Percentiles rank a stretch among this genome's conserved stretches.
These are phyloP conservation scores for Thalassiosira profunda DNA, from an alignment of 108 stramenopile genomes.

Conservation along the genomic window DNA sequence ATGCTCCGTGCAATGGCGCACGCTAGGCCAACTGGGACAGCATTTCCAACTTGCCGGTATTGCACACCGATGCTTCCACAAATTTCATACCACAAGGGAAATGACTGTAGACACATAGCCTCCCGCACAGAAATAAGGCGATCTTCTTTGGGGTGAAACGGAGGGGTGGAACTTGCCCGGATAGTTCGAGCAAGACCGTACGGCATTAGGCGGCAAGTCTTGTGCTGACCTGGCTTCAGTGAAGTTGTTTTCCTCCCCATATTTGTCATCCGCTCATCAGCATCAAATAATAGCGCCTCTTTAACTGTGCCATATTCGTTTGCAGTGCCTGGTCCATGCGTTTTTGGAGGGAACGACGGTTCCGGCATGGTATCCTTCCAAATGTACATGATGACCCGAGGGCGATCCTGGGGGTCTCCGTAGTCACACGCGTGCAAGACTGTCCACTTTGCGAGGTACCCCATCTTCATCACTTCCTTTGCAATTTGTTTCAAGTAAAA, in stretches of 20 bases:
- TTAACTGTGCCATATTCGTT: slow-evolving; percentile 37
- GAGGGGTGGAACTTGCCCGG: neutral
- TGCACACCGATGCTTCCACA: slow-evolving; percentile 34
- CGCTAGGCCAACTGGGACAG: slow-evolving; percentile 44
- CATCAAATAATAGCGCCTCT: slow-evolving; percentile 15
- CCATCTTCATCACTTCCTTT: slow-evolving; percentile 24
- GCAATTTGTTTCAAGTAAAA: slow-evolving; percentile 31
- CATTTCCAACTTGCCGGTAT: slow-evolving; percentile 58
- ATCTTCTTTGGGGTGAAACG: slow-evolving; percentile 38
- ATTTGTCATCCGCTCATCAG: slow-evolving; percentile 14
- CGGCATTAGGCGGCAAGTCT: slow-evolving; percentile 15
- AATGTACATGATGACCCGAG: slow-evolving; percentile 39
- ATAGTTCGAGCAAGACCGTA: slow-evolving; percentile 38
- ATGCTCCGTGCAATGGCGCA: slow-evolving; percentile 39
- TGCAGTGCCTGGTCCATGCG: slow-evolving; percentile 25
- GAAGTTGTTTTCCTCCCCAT: slow-evolving; percentile 20
- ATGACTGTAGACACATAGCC: slow-evolving; percentile 41
- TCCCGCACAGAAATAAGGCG: slow-evolving; percentile 46
- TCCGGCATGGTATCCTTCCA: slow-evolving; percentile 21
- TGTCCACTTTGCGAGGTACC: slow-evolving; percentile 40
- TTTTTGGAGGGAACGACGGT: slow-evolving; percentile 29
- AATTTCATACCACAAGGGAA: slow-evolving; percentile 40
- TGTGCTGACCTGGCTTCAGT: slow-evolving; percentile 24
- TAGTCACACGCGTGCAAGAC: slow-evolving; percentile 43
- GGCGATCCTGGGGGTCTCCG: slow-evolving; percentile 51